phyloP scores from a whole-genome alignment of 257 asterid species.

The Penstemon davidsonii region DNA sequence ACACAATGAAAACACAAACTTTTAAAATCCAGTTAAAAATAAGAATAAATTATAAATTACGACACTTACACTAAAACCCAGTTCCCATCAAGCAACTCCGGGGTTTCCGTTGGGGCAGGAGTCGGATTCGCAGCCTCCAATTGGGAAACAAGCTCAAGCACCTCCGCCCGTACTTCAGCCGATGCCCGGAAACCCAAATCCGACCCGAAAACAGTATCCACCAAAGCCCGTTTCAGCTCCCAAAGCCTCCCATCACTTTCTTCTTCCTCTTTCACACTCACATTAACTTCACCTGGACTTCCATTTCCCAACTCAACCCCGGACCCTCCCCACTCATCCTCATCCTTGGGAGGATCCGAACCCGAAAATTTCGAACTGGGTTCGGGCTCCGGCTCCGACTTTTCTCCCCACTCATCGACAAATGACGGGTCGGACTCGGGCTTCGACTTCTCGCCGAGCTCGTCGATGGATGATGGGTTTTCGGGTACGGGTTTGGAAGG shows the following conservation, averaged over 20 bases:
- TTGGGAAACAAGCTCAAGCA: constrained; percentile 74
- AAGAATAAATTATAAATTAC: neutral
- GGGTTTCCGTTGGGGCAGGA: constrained; percentile 65
- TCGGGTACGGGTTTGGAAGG: constrained; percentile 25
- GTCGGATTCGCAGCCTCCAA: constrained; percentile 90
- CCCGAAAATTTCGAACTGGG: constrained; percentile 46
- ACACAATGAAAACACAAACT: neutral
- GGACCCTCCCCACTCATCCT: constrained; percentile 73
- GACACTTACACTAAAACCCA: constrained; percentile 85
- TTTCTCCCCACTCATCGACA: constrained; percentile 88
- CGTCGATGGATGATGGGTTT: constrained; percentile 55
- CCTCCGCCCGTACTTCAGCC: constrained; percentile 80
- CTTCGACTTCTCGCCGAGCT: constrained; percentile 79
- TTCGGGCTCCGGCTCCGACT: constrained; percentile 59
- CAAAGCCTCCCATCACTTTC: constrained; percentile 42
- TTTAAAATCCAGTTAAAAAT: neutral
- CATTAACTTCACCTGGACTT: constrained; percentile 33
- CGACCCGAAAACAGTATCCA: constrained; percentile 79
- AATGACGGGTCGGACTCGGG: constrained; percentile 51
- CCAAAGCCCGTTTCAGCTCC: constrained; percentile 69
- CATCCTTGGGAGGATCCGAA: constrained; percentile 63
- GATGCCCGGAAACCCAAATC: constrained; percentile 82
- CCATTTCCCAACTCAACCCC: constrained; percentile 48
- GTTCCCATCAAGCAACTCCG: constrained; percentile 84
- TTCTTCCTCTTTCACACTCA: constrained; percentile 18